phyloP scores from a whole-genome alignment of 225 moss, liverwort and hornwort genomes.

The Sphagnum tenellum region DNA sequence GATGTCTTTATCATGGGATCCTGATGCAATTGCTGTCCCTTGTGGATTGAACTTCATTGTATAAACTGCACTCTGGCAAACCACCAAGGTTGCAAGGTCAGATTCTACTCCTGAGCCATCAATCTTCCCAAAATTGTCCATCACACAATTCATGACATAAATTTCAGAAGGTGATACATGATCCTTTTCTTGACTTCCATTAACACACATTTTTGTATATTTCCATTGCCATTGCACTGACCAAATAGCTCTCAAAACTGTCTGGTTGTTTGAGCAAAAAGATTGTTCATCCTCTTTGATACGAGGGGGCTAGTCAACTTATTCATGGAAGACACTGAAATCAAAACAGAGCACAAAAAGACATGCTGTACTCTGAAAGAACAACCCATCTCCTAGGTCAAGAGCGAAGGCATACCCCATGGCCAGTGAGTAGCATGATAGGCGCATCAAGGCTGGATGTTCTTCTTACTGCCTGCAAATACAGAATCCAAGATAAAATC shows the following conservation, averaged over 20 bases:
- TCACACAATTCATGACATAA: too few species aligned
- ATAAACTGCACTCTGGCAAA: constrained; percentile 50
- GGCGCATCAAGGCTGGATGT: constrained; percentile 91
- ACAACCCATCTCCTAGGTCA: not conserved
- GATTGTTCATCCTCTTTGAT: not conserved
- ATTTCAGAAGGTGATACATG: too few species aligned
- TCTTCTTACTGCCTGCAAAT: constrained; percentile 51
- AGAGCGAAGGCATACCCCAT: constrained; percentile 26
- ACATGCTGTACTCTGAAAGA: too few species aligned
- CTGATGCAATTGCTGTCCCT: constrained; percentile 90
- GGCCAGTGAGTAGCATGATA: constrained; percentile 91
- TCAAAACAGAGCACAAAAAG: not conserved
- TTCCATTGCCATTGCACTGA: too few species aligned
- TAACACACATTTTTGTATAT: too few species aligned
- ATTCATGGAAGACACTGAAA: not conserved
- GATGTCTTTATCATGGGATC: constrained; percentile 91
- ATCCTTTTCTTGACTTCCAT: too few species aligned
- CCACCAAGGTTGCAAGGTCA: too few species aligned
- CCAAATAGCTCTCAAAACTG: too few species aligned
- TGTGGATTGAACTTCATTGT: constrained; percentile 88
- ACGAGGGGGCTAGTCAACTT: not conserved
- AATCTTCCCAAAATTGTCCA: too few species aligned
- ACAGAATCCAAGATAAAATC: too few species aligned
- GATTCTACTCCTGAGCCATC: too few species aligned
- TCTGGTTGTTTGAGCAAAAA: not conserved